Conservation (phyloP, 2,329 filamentous ascomycete species). For the Clonostachys sp. region DNA sequence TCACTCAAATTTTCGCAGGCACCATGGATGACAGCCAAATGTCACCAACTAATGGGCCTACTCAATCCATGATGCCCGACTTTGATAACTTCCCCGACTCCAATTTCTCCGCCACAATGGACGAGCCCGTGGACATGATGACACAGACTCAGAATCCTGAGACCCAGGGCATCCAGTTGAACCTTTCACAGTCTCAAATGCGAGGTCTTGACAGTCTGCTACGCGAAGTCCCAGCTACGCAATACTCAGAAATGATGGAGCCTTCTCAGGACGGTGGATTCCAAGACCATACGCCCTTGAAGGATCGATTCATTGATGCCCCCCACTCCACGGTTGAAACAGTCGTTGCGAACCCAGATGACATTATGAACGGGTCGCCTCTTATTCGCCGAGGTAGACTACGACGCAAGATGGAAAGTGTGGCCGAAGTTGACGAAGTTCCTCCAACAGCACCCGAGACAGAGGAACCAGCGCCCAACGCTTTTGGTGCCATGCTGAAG, state of each 20-base stretch:
- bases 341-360: conserved; percentile 37
- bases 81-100: conserved; percentile 53
- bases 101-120: conserved; percentile 56
- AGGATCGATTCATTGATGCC: conserved; percentile 58
- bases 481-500: conserved; percentile 69
- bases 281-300: conserved; percentile 66
- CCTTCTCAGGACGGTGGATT: conserved; percentile 81
- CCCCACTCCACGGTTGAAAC: conserved; percentile 70
- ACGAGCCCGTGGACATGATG: conserved; percentile 44
- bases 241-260: conserved; percentile 66
- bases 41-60: conserved; percentile 19
- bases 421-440: conserved; percentile 3
- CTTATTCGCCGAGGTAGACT: conserved; percentile 56
- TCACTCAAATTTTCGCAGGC: conserved; percentile 87
- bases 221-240: conserved; percentile 41
- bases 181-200: conserved; percentile 57
- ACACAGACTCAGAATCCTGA: conserved; percentile 5
- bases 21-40: conserved; percentile 70
- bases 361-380: conserved; percentile 55
- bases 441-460: conserved; percentile 14
- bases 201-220: conserved; percentile 54
- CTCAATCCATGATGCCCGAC: conserved; percentile 49
- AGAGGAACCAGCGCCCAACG: conserved; percentile 27
- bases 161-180: conserved; percentile 44
- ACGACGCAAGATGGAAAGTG: conserved; percentile 30